These are phyloP conservation scores for Apostasia shenzhenica DNA, from an alignment of 106 monocot genomes.

Conservation along the genomic window DNA sequence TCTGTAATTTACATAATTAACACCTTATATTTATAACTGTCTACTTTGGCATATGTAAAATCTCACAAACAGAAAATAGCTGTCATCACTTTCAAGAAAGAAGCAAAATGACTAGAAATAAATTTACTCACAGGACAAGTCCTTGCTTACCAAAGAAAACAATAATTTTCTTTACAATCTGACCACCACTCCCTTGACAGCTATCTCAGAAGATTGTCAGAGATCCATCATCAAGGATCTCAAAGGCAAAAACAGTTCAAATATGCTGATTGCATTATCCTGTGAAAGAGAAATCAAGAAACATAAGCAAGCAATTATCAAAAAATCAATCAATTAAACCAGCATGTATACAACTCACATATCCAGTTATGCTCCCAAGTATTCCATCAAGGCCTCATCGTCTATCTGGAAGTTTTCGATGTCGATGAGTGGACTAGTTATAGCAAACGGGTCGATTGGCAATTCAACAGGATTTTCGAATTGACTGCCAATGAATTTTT, in stretches of 20 bases:
- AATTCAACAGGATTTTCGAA: conserved; percentile 41
- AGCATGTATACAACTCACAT: conserved; percentile 10
- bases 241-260: neutral
- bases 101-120: no score
- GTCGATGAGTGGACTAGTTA: conserved; percentile 46
- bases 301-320: neutral
- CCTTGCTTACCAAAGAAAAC: neutral
- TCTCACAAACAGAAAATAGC: no score
- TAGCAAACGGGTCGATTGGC: conserved; percentile 37
- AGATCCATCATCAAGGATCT: neutral
- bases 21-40: no score
- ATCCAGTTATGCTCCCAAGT: conserved; percentile 58
- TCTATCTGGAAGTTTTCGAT: conserved; percentile 51
- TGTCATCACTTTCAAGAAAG: no score
- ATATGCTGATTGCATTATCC: no score
- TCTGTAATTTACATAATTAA: no score
- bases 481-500: conserved; percentile 45
- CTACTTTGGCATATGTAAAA: no score
- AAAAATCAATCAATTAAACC: neutral
- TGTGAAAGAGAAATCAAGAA: neutral
- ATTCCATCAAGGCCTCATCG: conserved; percentile 79
- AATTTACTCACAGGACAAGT: neutral
- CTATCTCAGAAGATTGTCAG: neutral
- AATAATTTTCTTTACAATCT: neutral
- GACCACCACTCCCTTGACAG: neutral